These are phyloP conservation scores for Rhodomyrtus tomentosa DNA, from an alignment of 345 rosid genomes.

Conservation along the genomic window DNA sequence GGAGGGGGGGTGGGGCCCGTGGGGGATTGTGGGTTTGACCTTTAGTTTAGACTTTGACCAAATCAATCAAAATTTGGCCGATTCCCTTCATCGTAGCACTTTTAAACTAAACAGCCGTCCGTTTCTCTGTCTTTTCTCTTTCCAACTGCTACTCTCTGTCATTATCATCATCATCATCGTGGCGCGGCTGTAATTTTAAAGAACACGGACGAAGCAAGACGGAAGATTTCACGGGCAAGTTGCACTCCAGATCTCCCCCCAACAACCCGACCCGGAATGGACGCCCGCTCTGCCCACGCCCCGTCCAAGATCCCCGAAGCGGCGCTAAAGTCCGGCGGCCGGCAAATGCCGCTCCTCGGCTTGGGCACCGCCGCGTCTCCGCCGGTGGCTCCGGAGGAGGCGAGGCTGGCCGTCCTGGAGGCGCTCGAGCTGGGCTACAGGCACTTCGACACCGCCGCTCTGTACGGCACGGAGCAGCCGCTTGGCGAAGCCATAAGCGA, in stretches of 20 bases:
- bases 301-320: conserved; percentile 13
- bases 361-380: conserved; percentile 24
- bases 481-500: conserved; percentile 36
- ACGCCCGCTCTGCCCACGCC: background rate
- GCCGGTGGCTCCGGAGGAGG: background rate
- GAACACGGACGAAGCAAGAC: too few relatives aligned
- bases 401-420: conserved; percentile 19
- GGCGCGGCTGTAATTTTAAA: background rate
- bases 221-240: background rate
- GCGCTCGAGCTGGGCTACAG: conserved; percentile 31
- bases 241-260: background rate
- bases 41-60: background rate
- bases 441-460: conserved; percentile 33
- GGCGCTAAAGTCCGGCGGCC: conserved; percentile 7
- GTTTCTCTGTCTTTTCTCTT: background rate
- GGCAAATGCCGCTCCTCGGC: conserved; percentile 20
- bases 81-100: background rate
- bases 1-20: too few relatives aligned
- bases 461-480: conserved; percentile 25
- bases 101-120: background rate
- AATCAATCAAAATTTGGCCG: background rate
- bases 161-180: background rate
- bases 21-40: too few relatives aligned
- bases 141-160: background rate
- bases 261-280: background rate